Evolutionary conservation across 768 basidiomycete genomes (phyloP), one percentile per base, ranked within the genome.

Genomic region (Hirschioporus abietinus): DNA sequence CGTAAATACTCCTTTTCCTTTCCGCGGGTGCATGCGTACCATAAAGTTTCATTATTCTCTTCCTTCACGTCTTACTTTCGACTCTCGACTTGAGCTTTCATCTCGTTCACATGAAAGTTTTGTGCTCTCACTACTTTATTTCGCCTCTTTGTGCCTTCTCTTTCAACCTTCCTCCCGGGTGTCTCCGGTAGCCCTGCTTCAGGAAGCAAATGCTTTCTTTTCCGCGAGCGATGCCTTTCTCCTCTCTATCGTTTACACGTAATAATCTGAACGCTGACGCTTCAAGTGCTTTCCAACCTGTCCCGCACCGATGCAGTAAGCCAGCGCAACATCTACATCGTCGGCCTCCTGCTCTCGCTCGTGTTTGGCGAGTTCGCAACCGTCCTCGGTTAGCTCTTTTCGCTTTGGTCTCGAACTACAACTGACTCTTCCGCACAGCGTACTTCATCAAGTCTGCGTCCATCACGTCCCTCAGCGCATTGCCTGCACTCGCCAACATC

Each of bases 301-400:
- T 52, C 42, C 42, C 42, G 42, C 42, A 61, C 60, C 15, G 30
- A 61, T 3, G 60, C 23, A 61, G 60, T 61, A 15, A 61, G 60
- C 60, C 60, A 34, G 15, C 24, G 30, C 15, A 61, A 61, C 60
- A 24, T 61, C 17, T 61, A 34, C 25, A 25, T 61, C 23, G 60
- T 61, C 60, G 60, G 17, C 3, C 15, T 52, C 42, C 42, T 52
- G 5, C 42, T 52, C 15, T 52, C 42, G 42, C 42, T 52, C 15
- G 42, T 52, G 6, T 52, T 52, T 52, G 42, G 42, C 42, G 42
- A 52, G 20, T 52, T 52, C 20, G 42, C 42, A 5, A 52, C 42
- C 20, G 42, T 52, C 42, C 42, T 52, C 15, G 42, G 42, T 52
- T 3, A 20, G 42, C 12, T 52, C 20, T 52, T 52, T 52, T 52